These are phyloP conservation scores for Amphichorda felina DNA, from an alignment of 2,329 filamentous ascomycete species.

Conservation along the genomic window DNA sequence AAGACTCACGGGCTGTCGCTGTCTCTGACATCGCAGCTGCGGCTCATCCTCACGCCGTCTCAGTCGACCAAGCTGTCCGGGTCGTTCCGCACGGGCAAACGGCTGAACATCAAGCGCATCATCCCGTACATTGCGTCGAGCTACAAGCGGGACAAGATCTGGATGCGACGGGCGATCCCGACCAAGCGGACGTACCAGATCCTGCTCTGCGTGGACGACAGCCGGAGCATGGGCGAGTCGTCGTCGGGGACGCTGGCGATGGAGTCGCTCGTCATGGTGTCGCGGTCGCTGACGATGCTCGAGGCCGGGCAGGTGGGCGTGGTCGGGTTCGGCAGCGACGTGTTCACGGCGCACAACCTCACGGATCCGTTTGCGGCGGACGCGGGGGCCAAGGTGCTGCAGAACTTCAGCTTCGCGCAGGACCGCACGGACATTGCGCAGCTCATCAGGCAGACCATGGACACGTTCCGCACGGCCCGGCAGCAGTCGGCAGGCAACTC, in stretches of 20 bases:
- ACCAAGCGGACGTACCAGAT: slow-evolving; percentile 95
- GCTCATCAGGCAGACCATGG: slow-evolving; percentile 66
- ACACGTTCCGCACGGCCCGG: slow-evolving; percentile 69
- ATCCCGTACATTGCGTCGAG: slow-evolving; percentile 97
- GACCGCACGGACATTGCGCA: slow-evolving; percentile 74
- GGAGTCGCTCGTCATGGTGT: slow-evolving; percentile 86
- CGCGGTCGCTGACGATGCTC: slow-evolving; percentile 77
- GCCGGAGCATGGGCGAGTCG: slow-evolving; percentile 79
- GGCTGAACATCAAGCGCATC: slow-evolving; percentile 98
- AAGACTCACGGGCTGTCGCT: slow-evolving; percentile 79
- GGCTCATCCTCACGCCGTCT: slow-evolving; percentile 88
- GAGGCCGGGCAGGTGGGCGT: slow-evolving; percentile 92
- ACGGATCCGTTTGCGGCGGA: slow-evolving; percentile 64
- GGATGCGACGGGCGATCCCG: slow-evolving; percentile 88
- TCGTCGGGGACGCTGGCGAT: slow-evolving; percentile 72
- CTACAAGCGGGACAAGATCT: slow-evolving; percentile 99
- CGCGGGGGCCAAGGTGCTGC: slow-evolving; percentile 72
- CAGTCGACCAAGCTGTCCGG: slow-evolving; percentile 93
- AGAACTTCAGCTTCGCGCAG: slow-evolving; percentile 76
- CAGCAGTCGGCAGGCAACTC: slow-evolving; percentile 39
- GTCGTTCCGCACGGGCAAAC: slow-evolving; percentile 93
- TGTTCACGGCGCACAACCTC: slow-evolving; percentile 79
- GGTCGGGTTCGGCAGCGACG: slow-evolving; percentile 74
- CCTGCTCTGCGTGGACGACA: slow-evolving; percentile 93
- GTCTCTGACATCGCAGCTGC: slow-evolving; percentile 84